These are phyloP conservation scores for Backusella sp. DNA, from an alignment of 192 early-diverging fungal species.

Conservation along the genomic window DNA sequence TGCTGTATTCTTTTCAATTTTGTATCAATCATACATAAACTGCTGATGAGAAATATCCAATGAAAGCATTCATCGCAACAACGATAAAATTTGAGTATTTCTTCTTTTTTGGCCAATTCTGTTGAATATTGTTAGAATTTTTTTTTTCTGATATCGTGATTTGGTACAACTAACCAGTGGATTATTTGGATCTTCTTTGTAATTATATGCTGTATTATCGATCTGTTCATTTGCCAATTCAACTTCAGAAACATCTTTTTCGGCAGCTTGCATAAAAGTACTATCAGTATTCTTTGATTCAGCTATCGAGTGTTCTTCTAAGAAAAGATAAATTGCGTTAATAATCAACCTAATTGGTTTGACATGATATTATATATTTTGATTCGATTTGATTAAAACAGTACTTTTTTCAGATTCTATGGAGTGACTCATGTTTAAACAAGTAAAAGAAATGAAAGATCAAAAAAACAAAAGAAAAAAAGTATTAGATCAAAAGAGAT, in stretches of 20 bases:
- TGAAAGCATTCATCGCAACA: constrained; percentile 18
- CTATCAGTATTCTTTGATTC: neutral
- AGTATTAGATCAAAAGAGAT: neutral
- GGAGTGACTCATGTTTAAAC: neutral
- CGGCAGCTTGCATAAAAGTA: neutral
- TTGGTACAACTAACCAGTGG: constrained; percentile 15
- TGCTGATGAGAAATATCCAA: constrained; percentile 28
- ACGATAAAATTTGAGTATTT: constrained; percentile 10
- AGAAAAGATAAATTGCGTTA: neutral
- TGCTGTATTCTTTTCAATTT: neutral
- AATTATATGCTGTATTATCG: neutral
- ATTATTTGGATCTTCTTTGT: constrained; percentile 17
- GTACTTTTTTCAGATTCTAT: neutral
- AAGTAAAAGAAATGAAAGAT: neutral
- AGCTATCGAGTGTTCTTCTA: neutral
- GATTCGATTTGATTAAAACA: neutral
- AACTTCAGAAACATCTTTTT: constrained; percentile 6
- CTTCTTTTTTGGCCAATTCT: constrained; percentile 19
- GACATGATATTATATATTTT: neutral
- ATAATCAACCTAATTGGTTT: neutral
- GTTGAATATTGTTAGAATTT: neutral
- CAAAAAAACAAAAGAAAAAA: neutral
- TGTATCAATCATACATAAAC: constrained; percentile 13
- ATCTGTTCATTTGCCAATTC: neutral
- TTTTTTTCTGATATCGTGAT: neutral